Evolutionary conservation across 1,284 basidiomycete species (phyloP), one percentile per base, ranked within the genome.

Genomic region (Puccinia polysora): DNA sequence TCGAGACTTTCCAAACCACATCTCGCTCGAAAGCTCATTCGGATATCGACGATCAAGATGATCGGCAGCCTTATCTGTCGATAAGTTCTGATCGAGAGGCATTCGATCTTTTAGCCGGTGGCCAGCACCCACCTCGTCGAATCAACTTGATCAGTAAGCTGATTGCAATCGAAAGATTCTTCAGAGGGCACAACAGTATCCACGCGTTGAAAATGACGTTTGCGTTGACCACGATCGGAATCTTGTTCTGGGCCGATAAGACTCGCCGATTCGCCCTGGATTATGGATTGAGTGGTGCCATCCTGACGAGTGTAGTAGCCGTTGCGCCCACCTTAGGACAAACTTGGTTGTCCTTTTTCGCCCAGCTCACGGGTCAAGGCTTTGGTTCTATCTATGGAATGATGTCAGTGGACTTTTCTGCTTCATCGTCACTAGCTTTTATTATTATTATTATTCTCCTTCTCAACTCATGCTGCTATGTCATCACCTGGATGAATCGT

Each of bases 221-320:
- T 18, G 79, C 78, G 2, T 75, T 77, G 5, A 68, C 76, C 1
- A 76, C 80, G 10, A 80, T 79, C 71, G 76, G 77, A 2, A 77
- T 78, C 8, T 63, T 77, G 23, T 62, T 73, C 55, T 77, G 74
- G 64, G 78, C 76, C 12, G 68, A 76, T 7, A 71, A 74, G 15
- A 73, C 77, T 0, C 73, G 79, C 59, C 40, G 59, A 14, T 81
- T 78, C 75, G 81, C 81, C 68, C 77, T 80, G 47, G 74, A 75
- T 40, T 81, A 79, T 60, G 75, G 75, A 28, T 62, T 81, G 30
- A 78, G 76, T 0, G 75, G 76, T 3, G 78, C 79, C 14, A 73
- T 81, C 34, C 76, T 81, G 36, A 81, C 81, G 2, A 77, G 81
- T 28, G 75, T 79, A 15, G 79, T 80, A n/a, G 79, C 79, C 1